Conservation (phyloP, 345 rosid genomes). For the Eucalyptus globulus region DNA sequence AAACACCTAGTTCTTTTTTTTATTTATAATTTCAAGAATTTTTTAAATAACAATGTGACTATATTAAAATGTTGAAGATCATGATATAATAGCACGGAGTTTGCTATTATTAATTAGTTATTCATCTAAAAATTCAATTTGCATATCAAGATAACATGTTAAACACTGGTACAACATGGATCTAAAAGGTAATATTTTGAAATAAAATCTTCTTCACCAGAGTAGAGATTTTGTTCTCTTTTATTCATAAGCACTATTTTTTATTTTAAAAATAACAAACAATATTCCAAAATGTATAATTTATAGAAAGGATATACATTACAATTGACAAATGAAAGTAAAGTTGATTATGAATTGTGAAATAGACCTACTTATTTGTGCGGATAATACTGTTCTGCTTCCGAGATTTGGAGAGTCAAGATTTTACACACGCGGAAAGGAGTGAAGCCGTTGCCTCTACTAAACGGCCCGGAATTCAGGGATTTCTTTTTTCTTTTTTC, state of each 20-base stretch:
- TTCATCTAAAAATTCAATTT: too few species aligned
- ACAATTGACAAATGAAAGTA: rapidly evolving
- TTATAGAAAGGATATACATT: rapidly evolving
- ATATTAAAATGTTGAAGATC: rapidly evolving
- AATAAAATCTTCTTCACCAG: rapidly evolving
- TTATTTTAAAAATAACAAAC: too few species aligned
- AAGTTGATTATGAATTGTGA: neutral
- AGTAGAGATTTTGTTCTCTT: too few species aligned
- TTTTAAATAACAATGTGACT: rapidly evolving
- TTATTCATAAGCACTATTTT: too few species aligned
- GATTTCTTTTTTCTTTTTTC: too few species aligned
- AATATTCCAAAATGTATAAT: neutral
- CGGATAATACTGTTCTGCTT: rapidly evolving
- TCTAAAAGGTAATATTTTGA: too few species aligned
- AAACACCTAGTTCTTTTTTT: rapidly evolving
- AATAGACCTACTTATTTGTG: rapidly evolving
- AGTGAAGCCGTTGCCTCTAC: rapidly evolving
- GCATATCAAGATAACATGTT: rapidly evolving
- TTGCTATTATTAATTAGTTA: too few species aligned
- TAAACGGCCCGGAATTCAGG: neutral
- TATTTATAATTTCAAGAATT: too few species aligned
- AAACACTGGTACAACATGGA: rapidly evolving
- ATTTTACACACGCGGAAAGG: rapidly evolving
- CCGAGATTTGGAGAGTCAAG: rapidly evolving
- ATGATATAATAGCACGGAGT: rapidly evolving